These are phyloP conservation scores for Arctium lappa DNA, from an alignment of 129 eudicot species.

Conservation along the genomic window DNA sequence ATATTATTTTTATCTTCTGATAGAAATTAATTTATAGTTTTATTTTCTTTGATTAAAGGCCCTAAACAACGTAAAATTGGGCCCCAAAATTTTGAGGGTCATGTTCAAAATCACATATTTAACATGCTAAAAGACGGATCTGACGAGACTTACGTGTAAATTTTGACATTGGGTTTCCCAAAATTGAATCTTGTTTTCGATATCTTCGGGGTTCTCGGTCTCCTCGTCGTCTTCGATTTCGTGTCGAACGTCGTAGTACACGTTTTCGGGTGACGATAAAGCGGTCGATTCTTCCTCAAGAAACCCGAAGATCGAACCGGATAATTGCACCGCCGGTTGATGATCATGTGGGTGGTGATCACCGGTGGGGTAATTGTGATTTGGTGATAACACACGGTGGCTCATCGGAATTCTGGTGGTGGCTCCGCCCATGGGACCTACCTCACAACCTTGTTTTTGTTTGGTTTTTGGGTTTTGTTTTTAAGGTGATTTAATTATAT, in stretches of 20 bases:
- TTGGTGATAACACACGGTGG: conserved; percentile 54
- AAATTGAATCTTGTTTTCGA: conserved; percentile 37
- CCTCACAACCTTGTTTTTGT: neutral
- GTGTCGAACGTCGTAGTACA: conserved; percentile 16
- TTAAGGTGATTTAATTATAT: neutral
- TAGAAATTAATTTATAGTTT: too few relatives aligned
- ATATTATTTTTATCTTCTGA: too few relatives aligned
- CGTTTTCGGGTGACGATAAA: conserved; percentile 23
- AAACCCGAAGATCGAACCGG: conserved; percentile 76
- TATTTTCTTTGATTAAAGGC: too few relatives aligned
- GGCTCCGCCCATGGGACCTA: conserved; percentile 28
- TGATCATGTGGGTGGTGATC: conserved; percentile 20
- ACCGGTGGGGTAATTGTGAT: conserved; percentile 18
- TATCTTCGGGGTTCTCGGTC: conserved; percentile 27
- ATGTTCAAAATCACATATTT: too few relatives aligned
- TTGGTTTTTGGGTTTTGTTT: neutral
- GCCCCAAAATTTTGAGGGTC: too few relatives aligned
- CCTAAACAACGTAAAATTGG: too few relatives aligned
- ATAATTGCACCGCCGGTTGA: conserved; percentile 32
- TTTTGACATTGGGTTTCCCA: conserved; percentile 69
- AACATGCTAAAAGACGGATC: too few relatives aligned
- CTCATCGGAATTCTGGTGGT: conserved; percentile 50
- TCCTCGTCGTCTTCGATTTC: conserved; percentile 45
- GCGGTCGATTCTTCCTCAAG: conserved; percentile 44
- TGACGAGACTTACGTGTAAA: conserved; percentile 48